These are phyloP conservation scores for Xylaria sp. DNA, from an alignment of 495 filamentous ascomycete genomes.

Conservation along the genomic window DNA sequence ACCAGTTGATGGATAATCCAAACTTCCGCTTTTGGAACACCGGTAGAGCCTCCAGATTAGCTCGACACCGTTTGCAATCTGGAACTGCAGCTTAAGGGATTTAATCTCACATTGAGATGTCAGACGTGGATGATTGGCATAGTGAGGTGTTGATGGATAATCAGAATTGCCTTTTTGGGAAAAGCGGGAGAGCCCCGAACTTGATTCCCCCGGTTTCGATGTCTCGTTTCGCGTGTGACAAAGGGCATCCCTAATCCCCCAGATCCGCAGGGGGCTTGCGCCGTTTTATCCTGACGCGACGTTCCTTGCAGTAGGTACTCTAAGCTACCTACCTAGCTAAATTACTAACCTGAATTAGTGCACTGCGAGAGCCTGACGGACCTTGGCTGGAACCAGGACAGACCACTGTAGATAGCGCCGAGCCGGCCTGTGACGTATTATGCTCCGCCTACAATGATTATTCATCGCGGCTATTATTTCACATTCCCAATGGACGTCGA, in stretches of 20 bases:
- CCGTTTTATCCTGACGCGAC: background rate
- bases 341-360: too few relatives aligned
- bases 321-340: too few relatives aligned
- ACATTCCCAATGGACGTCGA: background rate
- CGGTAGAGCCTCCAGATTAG: background rate
- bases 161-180: conserved; percentile 33
- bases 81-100: background rate
- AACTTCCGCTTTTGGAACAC: conserved; percentile 12
- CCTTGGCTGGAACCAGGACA: too few relatives aligned
- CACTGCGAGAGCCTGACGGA: too few relatives aligned
- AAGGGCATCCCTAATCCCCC: background rate
- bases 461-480: background rate
- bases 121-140: background rate
- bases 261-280: background rate
- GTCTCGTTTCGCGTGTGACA: background rate
- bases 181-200: conserved; percentile 7
- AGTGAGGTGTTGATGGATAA: conserved; percentile 19
- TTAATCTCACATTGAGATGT: background rate
- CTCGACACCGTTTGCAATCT: background rate
- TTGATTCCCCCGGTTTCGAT: background rate
- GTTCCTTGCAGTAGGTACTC: background rate
- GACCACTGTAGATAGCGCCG: background rate
- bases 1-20: conserved; percentile 21
- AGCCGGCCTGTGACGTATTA: background rate
- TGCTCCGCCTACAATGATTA: background rate